Base-by-base conservation (phyloP, 139 green algal genomes). In the Edaphochlamys debaryana region DNA sequence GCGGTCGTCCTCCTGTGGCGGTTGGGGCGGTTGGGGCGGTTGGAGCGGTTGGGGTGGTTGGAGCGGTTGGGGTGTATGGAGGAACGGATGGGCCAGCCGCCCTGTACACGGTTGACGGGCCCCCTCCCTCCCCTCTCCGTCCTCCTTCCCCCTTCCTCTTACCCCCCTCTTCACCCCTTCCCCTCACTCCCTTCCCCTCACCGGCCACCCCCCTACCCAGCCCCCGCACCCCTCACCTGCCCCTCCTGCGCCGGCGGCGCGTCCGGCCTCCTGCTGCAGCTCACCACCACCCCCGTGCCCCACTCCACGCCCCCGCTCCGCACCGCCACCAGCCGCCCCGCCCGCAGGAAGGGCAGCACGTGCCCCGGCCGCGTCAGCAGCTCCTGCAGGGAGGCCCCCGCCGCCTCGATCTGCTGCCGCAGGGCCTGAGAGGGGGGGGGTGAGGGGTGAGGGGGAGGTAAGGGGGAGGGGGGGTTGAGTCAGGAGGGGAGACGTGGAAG, bases 311-410 rank as follows among this genome's bases (percentile, higher is more conserved):
- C 62, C 15, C 74, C 74, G 20, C 37, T 54, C 19, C 42, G 41
- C 45, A 94, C 82, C 6, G 72, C 77, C 32, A 98, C 91, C 20
- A 99, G 83, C 32, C 96, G 86, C 13, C 96, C 96, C 4, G 95
- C 90, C 22, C 88, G 87, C 80, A 99, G 84, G 84, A 96, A 97
- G 72, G 90, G 82, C 62, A 98, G 63, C 86, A 91, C 94, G 80
- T 87, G 70, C 3, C 0, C 11, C 23, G 76, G 76, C 32, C 34
- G 76, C 9, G 62, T 56, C 34, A 82, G 40, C 56, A 80, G 74
- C 37, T 58, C 74, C 72, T 66, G 58, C 22, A 29, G 58, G 58
- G 27, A n/a, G n/a, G n/a, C n/a, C n/a, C n/a, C n/a, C n/a, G n/a
- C n/a, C n/a, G n/a, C n/a, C n/a, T n/a, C n/a, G n/a, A n/a, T n/a